Percentiles rank a stretch among this genome's conserved stretches.
phyloP scores from a whole-genome alignment of 306 rosid genomes.

The Senna tora region DNA sequence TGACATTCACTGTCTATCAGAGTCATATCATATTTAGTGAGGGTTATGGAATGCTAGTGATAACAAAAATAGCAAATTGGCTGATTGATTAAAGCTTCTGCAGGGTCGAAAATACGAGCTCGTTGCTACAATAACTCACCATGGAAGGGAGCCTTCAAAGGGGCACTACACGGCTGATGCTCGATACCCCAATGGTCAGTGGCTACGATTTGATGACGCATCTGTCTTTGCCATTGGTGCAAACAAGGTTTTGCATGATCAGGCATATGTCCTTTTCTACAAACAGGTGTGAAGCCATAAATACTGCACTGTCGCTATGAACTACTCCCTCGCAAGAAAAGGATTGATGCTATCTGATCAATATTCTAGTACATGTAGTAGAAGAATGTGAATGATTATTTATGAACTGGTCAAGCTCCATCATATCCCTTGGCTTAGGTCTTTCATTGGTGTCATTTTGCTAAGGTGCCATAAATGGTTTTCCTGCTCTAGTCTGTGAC shows the following conservation, averaged over 20 bases:
- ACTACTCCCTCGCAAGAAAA: background rate
- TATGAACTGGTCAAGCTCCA: constrained; percentile 27
- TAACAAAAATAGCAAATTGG: background rate
- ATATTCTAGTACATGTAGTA: constrained; percentile 21
- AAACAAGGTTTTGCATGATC: constrained; percentile 78
- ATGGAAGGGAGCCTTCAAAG: constrained; percentile 90
- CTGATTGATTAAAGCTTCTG: constrained; percentile 29
- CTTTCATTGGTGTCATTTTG: background rate
- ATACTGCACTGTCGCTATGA: background rate
- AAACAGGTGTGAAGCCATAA: constrained; percentile 51
- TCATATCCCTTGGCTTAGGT: constrained; percentile 12
- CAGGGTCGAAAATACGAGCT: constrained; percentile 92
- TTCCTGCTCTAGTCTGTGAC: constrained; percentile 23
- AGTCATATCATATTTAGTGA: background rate
- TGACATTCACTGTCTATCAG: background rate
- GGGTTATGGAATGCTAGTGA: too few relatives aligned
- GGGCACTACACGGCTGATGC: constrained; percentile 98
- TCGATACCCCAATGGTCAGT: constrained; percentile 57
- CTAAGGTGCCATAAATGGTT: constrained; percentile 29
- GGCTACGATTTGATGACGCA: constrained; percentile 89
- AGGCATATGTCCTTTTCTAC: constrained; percentile 91
- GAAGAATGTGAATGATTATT: constrained; percentile 27
- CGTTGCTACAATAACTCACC: constrained; percentile 94
- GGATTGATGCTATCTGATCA: constrained; percentile 10
- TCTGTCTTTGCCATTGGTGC: constrained; percentile 72